These are phyloP conservation scores for Zizania latifolia DNA, from an alignment of 176 grass and related monocot genomes.

Conservation along the genomic window DNA sequence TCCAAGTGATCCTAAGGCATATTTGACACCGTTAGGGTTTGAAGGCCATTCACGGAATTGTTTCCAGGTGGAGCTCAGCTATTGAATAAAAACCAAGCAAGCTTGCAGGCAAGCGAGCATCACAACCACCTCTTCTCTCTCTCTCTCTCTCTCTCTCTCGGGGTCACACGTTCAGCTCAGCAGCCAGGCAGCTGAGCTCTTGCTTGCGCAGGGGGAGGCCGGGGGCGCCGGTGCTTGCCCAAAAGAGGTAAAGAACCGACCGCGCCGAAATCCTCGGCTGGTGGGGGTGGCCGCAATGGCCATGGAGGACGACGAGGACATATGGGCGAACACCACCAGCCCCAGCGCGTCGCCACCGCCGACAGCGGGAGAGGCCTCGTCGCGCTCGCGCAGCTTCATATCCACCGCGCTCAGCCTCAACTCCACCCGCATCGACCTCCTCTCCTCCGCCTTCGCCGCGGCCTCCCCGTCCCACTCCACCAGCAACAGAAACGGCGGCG, in stretches of 20 bases:
- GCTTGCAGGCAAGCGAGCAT: too few relatives aligned
- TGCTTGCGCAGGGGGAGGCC: too few relatives aligned
- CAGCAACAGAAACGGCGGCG: background rate
- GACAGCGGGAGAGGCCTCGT: background rate
- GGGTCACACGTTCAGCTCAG: background rate
- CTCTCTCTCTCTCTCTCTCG: too few relatives aligned
- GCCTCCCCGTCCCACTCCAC: background rate
- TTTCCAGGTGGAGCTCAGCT: too few relatives aligned
- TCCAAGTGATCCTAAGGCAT: too few relatives aligned
- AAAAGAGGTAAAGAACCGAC: conserved; percentile 20
- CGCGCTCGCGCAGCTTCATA: background rate
- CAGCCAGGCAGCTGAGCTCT: background rate
- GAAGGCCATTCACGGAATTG: too few relatives aligned
- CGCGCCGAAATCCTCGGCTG: background rate
- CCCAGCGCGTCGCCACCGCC: conserved; percentile 28
- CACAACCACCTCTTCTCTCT: too few relatives aligned
- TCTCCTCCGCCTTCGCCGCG: background rate
- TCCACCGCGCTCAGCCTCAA: conserved; percentile 48
- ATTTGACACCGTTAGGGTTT: too few relatives aligned
- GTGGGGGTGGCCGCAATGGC: background rate
- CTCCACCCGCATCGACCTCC: conserved; percentile 24
- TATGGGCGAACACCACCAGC: conserved; percentile 35
- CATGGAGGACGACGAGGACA: conserved; percentile 39
- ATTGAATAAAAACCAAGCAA: too few relatives aligned
- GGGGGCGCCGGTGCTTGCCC: background rate